phyloP scores from a whole-genome alignment of 2,329 filamentous ascomycete genomes.

The Lasiodiplodia gonubiensis region DNA sequence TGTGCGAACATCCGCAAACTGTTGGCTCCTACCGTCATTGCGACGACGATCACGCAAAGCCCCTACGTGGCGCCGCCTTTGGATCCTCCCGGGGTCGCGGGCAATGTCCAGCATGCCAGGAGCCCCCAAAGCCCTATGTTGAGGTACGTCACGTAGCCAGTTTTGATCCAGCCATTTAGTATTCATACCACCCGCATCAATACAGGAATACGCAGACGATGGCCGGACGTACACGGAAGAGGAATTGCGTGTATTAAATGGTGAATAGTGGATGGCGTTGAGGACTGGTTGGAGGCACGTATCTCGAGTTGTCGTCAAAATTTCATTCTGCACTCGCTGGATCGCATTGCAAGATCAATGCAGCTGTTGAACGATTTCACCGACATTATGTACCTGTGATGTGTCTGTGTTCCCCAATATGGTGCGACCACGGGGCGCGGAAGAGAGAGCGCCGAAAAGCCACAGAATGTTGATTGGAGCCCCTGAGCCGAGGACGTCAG shows the following conservation, averaged over 20 bases:
- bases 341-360: too few relatives aligned
- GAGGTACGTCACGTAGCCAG: neutral
- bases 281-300: too few relatives aligned
- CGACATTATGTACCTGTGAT: too few relatives aligned
- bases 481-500: neutral
- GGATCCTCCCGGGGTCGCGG: neutral
- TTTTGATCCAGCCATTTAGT: neutral
- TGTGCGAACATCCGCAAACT: neutral
- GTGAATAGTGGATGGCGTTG: too few relatives aligned
- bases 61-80: neutral
- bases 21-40: conserved; percentile 1
- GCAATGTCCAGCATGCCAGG: neutral
- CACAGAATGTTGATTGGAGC: too few relatives aligned
- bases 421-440: too few relatives aligned
- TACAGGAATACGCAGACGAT: neutral
- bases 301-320: neutral
- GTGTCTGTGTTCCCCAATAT: too few relatives aligned
- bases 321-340: neutral
- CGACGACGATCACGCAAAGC: conserved; percentile 1
- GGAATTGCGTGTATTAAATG: neutral
- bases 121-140: neutral
- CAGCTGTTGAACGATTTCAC: too few relatives aligned
- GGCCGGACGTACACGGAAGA: neutral
- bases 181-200: neutral
- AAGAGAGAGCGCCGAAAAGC: too few relatives aligned